Conservation (phyloP, 228 moss, liverwort and hornwort species). For the Sphagnum fallax region DNA sequence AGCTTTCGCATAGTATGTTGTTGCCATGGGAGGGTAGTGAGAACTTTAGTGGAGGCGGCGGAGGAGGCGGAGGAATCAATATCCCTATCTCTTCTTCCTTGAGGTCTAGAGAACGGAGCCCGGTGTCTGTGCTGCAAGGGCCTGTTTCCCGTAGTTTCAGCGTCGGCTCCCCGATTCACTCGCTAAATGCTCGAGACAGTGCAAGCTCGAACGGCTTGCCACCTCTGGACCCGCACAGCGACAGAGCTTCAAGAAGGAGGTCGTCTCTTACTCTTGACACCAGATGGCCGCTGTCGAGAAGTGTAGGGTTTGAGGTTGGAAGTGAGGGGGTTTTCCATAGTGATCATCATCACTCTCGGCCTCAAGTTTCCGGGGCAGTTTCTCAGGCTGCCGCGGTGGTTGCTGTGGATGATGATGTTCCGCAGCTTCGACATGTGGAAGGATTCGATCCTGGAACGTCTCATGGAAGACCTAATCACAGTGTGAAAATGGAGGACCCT, state of each 20-base stretch:
- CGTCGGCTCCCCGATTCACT: conserved; percentile 41
- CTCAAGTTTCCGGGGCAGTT: conserved; percentile 5
- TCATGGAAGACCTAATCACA: conserved; percentile 13
- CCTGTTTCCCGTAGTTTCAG: conserved; percentile 51
- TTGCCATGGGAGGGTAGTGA: conserved; percentile 33
- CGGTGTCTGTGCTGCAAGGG: conserved; percentile 70
- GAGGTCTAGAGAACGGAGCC: conserved; percentile 65
- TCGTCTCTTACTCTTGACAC: conserved; percentile 45
- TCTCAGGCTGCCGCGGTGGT: conserved; percentile 6
- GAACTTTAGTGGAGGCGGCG: conserved; percentile 34
- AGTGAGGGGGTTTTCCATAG: conserved; percentile 20
- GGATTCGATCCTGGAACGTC: conserved; percentile 26
- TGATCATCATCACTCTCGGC: conserved; percentile 15
- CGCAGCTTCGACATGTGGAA: conserved; percentile 1
- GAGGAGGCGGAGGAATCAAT: conserved; percentile 8
- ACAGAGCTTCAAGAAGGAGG: conserved; percentile 42
- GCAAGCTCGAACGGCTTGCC: conserved; percentile 52
- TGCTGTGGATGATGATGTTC: conserved; percentile 4
- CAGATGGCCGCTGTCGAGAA: conserved; percentile 39
- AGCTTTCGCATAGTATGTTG: conserved; percentile 31
- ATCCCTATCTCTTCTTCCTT: conserved; percentile 39
- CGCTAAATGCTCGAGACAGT: conserved; percentile 39
- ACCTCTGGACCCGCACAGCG: conserved; percentile 60
- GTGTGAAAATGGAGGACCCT: conserved; percentile 10
- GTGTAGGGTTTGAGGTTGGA: conserved; percentile 59